Evolutionary conservation across 78 protist species (phyloP).

Genomic region (Chrysochromulina tobinii): DNA sequence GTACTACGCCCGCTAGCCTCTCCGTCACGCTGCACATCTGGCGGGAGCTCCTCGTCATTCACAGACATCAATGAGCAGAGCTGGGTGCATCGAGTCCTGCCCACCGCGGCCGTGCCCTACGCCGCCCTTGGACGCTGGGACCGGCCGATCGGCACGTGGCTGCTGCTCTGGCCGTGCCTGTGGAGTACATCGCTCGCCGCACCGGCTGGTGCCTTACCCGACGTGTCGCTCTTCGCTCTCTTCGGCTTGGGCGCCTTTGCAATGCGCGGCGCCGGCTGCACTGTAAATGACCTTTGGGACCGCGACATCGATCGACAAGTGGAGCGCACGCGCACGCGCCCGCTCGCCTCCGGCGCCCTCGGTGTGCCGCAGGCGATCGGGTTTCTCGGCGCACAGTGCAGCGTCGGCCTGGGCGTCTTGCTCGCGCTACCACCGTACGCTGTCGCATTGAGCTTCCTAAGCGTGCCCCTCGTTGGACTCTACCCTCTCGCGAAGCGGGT

Average conservation of each 20-base stretch:
- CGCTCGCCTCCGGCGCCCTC: conserved; percentile 75
- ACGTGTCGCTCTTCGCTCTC: background rate
- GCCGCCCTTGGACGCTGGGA: conserved; percentile 40
- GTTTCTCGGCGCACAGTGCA: conserved; percentile 59
- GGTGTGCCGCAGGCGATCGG: conserved; percentile 22
- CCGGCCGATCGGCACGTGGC: conserved; percentile 64
- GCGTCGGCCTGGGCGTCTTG: conserved; percentile 54
- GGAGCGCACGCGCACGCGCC: conserved; percentile 81
- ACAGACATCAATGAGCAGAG: no score
- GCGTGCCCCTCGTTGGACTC: conserved; percentile 72
- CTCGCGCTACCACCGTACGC: background rate
- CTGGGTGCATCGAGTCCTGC: background rate
- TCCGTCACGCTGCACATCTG: no score
- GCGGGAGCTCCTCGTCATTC: no score
- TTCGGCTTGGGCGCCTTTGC: conserved; percentile 81
- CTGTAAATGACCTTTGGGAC: conserved; percentile 89
- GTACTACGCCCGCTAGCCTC: no score
- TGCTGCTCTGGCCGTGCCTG: conserved; percentile 63
- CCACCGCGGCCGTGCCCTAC: conserved; percentile 44
- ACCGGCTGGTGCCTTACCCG: conserved; percentile 2
- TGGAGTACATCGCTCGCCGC: conserved; percentile 56
- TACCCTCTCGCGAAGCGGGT: conserved; percentile 87
- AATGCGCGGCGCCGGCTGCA: conserved; percentile 94
- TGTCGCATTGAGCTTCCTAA: conserved; percentile 60
- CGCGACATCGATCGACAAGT: conserved; percentile 75